Evolutionary conservation across 2,329 filamentous ascomycete species (phyloP).

Genomic region (Colletotrichum simmondsii): DNA sequence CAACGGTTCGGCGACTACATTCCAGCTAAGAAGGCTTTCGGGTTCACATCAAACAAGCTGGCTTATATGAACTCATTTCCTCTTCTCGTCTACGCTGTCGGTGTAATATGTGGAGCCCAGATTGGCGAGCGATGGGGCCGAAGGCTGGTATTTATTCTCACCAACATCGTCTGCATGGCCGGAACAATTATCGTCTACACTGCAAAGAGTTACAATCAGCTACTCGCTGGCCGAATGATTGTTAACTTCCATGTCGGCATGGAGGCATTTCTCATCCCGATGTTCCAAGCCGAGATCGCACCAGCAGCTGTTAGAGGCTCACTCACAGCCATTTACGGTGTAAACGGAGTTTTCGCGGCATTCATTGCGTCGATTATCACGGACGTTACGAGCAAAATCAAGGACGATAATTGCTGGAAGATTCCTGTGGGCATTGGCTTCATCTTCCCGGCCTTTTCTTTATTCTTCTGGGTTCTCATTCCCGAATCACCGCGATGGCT

Average conservation of each 20-base stretch:
- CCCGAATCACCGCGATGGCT: slow-evolving; percentile 44
- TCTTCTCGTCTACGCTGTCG: slow-evolving; percentile 35
- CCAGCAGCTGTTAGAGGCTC: slow-evolving; percentile 36
- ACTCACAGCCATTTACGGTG: slow-evolving; percentile 35
- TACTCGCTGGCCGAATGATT: slow-evolving; percentile 35
- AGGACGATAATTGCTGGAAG: slow-evolving; percentile 35
- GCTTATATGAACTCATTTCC: slow-evolving; percentile 39
- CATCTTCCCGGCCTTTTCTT: slow-evolving; percentile 30
- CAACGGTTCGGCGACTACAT: slow-evolving; percentile 34
- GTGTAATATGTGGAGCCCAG: slow-evolving; percentile 31
- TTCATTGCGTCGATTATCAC: slow-evolving; percentile 37
- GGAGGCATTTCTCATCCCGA: slow-evolving; percentile 36
- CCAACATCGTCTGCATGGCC: slow-evolving; percentile 34
- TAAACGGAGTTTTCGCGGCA: slow-evolving; percentile 37
- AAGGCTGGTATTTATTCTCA: slow-evolving; percentile 31
- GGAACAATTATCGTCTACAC: slow-evolving; percentile 32
- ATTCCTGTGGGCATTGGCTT: slow-evolving; percentile 36
- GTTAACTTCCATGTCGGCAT: slow-evolving; percentile 37
- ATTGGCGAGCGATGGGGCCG: slow-evolving; percentile 37
- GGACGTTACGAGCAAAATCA: slow-evolving; percentile 36
- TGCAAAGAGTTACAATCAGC: slow-evolving; percentile 27
- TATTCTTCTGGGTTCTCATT: slow-evolving; percentile 34
- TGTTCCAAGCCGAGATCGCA: slow-evolving; percentile 39
- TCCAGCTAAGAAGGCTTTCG: slow-evolving; percentile 22
- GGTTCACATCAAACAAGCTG: slow-evolving; percentile 34